phyloP scores from a whole-genome alignment of 2,329 filamentous ascomycete genomes.

The Fonsecaea pedrosoi region DNA sequence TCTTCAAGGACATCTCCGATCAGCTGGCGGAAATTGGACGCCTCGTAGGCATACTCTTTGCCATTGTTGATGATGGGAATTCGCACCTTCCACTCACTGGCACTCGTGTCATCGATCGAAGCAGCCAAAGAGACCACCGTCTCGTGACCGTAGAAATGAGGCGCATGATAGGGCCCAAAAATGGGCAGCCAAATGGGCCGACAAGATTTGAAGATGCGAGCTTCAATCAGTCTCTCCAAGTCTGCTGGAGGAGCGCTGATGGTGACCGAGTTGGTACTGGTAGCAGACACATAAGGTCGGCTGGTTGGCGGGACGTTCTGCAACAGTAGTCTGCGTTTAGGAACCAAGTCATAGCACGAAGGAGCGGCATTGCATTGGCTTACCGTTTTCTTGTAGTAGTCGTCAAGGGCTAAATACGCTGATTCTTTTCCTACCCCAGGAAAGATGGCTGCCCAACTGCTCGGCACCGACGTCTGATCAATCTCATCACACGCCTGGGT shows the following conservation, averaged over 20 bases:
- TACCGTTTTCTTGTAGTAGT: slow-evolving; percentile 2
- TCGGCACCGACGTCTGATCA: not conserved
- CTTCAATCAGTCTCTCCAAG: not conserved
- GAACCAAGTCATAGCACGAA: not conserved
- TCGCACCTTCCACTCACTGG: not conserved
- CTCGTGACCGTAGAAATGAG: slow-evolving; percentile 7
- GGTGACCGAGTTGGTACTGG: slow-evolving; percentile 18
- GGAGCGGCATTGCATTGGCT: not conserved
- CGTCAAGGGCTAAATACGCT: not conserved
- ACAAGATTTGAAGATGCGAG: slow-evolving; percentile 5
- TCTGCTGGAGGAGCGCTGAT: slow-evolving; percentile 12
- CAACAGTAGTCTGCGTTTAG: not conserved
- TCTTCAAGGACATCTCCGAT: slow-evolving; percentile 39
- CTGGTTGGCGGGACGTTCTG: slow-evolving; percentile 9
- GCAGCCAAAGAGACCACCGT: not conserved
- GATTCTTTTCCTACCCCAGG: slow-evolving; percentile 7
- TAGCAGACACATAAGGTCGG: slow-evolving; percentile 8
- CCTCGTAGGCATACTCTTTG: slow-evolving; percentile 4
- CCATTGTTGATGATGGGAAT: slow-evolving; percentile 5
- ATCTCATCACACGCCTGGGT: slow-evolving; percentile 6
- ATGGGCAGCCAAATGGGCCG: slow-evolving; percentile 11
- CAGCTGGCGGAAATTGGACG: slow-evolving; percentile 20
- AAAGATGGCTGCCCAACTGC: slow-evolving; percentile 9
- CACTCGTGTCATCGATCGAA: not conserved
- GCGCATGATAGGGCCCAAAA: slow-evolving; percentile 13